phyloP scores from a whole-genome alignment of 2,329 filamentous ascomycete species.

The Apiospora hydei region DNA sequence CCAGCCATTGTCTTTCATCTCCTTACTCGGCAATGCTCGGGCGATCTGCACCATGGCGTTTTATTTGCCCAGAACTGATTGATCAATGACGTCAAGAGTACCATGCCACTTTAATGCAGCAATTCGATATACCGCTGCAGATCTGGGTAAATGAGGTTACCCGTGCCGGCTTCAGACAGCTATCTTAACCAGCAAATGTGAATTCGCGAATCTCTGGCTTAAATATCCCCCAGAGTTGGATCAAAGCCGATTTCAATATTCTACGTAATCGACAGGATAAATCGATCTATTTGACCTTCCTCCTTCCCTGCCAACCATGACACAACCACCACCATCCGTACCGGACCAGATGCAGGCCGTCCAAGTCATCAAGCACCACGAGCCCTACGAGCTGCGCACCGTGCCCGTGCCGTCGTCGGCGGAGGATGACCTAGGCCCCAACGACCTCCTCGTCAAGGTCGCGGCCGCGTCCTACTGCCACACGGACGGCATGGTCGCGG shows the following conservation, averaged over 20 bases:
- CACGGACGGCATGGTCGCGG: conserved; percentile 64
- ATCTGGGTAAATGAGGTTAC: background rate
- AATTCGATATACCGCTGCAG: background rate
- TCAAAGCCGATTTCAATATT: background rate
- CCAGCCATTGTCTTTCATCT: no score
- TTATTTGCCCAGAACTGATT: background rate
- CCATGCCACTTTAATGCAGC: background rate
- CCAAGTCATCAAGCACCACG: conserved; percentile 52
- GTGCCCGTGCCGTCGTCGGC: conserved; percentile 52
- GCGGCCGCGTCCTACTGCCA: conserved; percentile 69
- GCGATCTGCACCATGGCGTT: no score
- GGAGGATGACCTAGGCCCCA: conserved; percentile 45
- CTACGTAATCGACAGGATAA: background rate
- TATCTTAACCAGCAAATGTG: no score
- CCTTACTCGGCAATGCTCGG: no score
- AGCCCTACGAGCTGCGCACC: conserved; percentile 60
- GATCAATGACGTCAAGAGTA: background rate
- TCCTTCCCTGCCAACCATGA: background rate
- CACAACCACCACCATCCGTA: conserved; percentile 25
- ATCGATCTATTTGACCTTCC: background rate
- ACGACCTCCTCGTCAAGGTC: conserved; percentile 67
- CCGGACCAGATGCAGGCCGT: conserved; percentile 42
- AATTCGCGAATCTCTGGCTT: no score
- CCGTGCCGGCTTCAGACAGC: no score
- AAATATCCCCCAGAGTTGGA: no score